These are phyloP conservation scores for Xylaria scruposa DNA, from an alignment of 495 filamentous ascomycete species.

Conservation along the genomic window DNA sequence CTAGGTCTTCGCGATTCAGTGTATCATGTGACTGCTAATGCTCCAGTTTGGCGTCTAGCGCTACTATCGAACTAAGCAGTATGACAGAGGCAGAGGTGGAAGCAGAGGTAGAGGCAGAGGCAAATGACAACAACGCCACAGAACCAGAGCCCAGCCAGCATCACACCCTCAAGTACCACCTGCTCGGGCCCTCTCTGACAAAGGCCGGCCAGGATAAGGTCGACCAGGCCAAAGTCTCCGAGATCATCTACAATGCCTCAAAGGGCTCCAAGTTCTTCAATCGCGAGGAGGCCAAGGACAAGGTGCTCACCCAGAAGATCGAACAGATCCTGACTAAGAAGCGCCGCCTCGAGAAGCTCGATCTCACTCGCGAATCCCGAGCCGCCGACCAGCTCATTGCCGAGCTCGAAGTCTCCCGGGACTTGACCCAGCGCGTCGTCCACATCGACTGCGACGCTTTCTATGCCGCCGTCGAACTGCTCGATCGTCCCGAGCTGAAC, in stretches of 20 bases:
- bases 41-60: not conserved
- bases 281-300: slow-evolving; percentile 84
- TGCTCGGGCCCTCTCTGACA: slow-evolving; percentile 91
- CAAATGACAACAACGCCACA: slow-evolving; percentile 5
- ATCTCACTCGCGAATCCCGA: slow-evolving; percentile 73
- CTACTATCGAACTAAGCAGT: not conserved
- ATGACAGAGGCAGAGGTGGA: slow-evolving; percentile 15
- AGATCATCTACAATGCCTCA: slow-evolving; percentile 96
- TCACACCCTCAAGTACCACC: slow-evolving; percentile 63
- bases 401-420: slow-evolving; percentile 77
- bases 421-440: slow-evolving; percentile 82
- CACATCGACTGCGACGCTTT: slow-evolving; percentile 99
- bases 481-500: slow-evolving; percentile 88
- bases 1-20: not conserved
- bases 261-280: slow-evolving; percentile 98
- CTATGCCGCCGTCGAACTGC: slow-evolving; percentile 92
- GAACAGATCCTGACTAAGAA: slow-evolving; percentile 79
- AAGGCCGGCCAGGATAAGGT: slow-evolving; percentile 94
- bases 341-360: slow-evolving; percentile 74
- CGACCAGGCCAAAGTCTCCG: slow-evolving; percentile 87
- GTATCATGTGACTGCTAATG: slow-evolving; percentile 15
- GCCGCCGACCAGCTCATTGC: slow-evolving; percentile 82
- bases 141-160: slow-evolving; percentile 37
- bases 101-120: not conserved
- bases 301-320: slow-evolving; percentile 84